Base-by-base conservation (phyloP, 176 grass and related monocot genomes). In the Oryza australiensis region DNA sequence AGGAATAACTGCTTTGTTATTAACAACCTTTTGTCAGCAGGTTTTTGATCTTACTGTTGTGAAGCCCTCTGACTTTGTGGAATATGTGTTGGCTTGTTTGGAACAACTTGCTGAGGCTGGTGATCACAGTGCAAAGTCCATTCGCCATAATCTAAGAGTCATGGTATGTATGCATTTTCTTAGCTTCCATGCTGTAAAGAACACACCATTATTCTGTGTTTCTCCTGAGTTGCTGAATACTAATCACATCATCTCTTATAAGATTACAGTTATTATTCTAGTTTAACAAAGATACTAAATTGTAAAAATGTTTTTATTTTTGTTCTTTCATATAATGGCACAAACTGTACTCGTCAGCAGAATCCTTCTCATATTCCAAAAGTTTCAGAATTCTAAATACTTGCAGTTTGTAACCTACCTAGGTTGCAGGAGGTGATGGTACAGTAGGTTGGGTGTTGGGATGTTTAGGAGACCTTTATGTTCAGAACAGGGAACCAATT, bases 371-470 rank as follows among this genome's bases (percentile, higher is more conserved):
- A 38, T 64, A 82, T 70, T 72, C 38, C 29, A 43, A 48, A 74
- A 80, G 14, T 4, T 68, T 71, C 16, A 76, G 38, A 30, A 43
- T 73, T 82, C 26, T 45, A 81, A 59, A 72, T 79, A 80, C 38
- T 74, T 77, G 26, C 66, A 41, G 15, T 82, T 78, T 34, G 69
- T 74, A 84, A 86, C 26, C 35, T 87, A 59, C 26, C 51, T 85
- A 98, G 95, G 95, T 98, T 87, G 92, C 92, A 79, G 95, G 95
- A 85, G 92, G 92, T 68, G 90, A 98, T 7, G 95, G 90, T 45
- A 94, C 92, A 69, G 78, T 94, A 80, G 88, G 92, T 76, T 94
- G 86, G 92, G 82, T 94, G 74, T 76, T 98, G 83, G 90, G 88
- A 72, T 89, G 88, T 69, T 80, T 98, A 87, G 92, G 79, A 77